Percentiles rank a stretch among this genome's conserved stretches.
Evolutionary conservation across 139 green algal genomes (phyloP).

Genomic region (Eudorina sp.): DNA sequence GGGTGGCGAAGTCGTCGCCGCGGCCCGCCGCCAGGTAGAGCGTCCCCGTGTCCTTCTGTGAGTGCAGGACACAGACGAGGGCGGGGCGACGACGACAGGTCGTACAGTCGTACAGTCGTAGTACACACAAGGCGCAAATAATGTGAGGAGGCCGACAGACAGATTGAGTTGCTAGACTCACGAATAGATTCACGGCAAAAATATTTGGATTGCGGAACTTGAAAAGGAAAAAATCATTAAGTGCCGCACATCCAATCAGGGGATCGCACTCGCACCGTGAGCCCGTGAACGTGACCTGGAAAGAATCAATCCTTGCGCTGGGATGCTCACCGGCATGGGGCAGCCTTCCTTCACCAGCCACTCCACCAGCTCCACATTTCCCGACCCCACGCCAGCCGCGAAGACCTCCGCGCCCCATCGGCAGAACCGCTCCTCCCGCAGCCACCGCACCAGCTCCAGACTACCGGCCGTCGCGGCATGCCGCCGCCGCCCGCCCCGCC

Average conservation of each 20-base stretch:
- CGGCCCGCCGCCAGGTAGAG: neutral
- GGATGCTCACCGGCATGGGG: constrained; percentile 2
- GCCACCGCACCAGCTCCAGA: neutral
- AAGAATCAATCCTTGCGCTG: neutral
- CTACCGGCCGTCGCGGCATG: neutral
- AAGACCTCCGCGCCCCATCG: neutral
- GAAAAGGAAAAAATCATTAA: too few relatives aligned
- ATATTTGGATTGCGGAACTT: too few relatives aligned
- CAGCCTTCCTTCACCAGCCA: neutral
- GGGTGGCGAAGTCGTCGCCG: neutral
- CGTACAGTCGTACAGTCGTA: neutral
- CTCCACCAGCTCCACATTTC: neutral
- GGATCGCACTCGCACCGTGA: too few relatives aligned
- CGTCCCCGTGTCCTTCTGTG: neutral
- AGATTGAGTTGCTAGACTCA: too few relatives aligned
- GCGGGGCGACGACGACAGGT: neutral
- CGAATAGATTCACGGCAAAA: too few relatives aligned
- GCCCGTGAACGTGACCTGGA: neutral
- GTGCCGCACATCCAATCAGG: too few relatives aligned
- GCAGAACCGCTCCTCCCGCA: neutral
- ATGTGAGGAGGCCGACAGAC: neutral
- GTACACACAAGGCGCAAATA: neutral
- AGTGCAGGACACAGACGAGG: neutral
- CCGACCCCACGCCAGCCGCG: neutral
- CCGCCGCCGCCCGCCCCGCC: neutral